Evolutionary conservation across 805 yeast genomes (phyloP), one percentile per base, ranked within the genome.

Genomic region (Wickerhamomyces strasburgensis): DNA sequence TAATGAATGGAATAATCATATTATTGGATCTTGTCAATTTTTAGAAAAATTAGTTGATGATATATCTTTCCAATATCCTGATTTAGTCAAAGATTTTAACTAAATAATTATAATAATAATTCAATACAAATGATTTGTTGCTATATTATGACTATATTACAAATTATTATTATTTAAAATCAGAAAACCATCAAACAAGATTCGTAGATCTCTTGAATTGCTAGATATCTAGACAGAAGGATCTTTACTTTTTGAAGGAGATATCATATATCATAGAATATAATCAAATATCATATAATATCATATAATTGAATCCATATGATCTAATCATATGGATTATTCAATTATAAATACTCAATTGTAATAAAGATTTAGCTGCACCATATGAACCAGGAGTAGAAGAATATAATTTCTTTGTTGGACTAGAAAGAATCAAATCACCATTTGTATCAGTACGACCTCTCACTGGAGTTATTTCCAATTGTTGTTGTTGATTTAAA

Each of bases 341-440:
- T n/a, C n/a, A 21, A 11, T 21, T 21, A 11, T 8, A 21, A 11
- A 21, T 21, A 5, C 72, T 67, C 41, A 68, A 39, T 41, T 67
- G 72, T 19, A 68, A 40, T 36, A 68, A 46, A 17, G 70, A 67
- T 37, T 63, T 59, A 9, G 74, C 74, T 19, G 73, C 74, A 26
- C 72, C 73, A 37, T 67, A 68, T 1, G 72, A 65, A 4, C 70
- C 66, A 6, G 74, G 73, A 3, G 73, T 68, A 4, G 70, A 58
- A 42, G 64, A 47, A 14, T 41, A 45, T 6, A 40, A 6, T 19
- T 60, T 43, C 46, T 62, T 63, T 1, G 67, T 62, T 32, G 72
- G 71, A 19, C 67, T 59, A 5, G 64, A 57, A 49, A 61, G 36
- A 6, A 60, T 27, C 29, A 44, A 27, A 27, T 52, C 58, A 14